These are phyloP conservation scores for Aspergillus neotritici DNA, from an alignment of 2,329 filamentous ascomycete species.

Conservation along the genomic window DNA sequence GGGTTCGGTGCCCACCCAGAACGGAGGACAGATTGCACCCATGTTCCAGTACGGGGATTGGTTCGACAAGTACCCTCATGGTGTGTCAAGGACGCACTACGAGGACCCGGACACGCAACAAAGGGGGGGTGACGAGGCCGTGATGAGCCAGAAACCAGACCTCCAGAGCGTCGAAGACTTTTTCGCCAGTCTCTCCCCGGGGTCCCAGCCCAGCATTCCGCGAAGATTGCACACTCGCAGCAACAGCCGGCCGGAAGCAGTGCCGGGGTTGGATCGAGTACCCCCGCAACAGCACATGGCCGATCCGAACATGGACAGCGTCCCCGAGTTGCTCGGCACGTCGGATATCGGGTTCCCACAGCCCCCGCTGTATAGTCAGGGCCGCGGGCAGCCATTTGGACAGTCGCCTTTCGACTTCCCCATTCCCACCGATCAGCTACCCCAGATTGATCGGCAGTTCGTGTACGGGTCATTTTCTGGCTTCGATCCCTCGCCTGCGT, in stretches of 20 bases:
- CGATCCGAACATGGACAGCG: constrained; percentile 25
- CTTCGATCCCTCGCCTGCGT: constrained; percentile 39
- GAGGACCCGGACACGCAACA: constrained; percentile 66
- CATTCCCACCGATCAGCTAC: constrained; percentile 45
- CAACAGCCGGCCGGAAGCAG: constrained; percentile 22
- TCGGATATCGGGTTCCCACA: constrained; percentile 34
- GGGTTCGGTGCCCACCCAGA: constrained; percentile 46
- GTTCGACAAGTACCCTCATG: constrained; percentile 92
- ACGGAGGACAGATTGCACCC: constrained; percentile 44
- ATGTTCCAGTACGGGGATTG: constrained; percentile 97
- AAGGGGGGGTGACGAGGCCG: constrained; percentile 79
- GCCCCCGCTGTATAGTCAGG: constrained; percentile 28
- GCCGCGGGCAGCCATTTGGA: constrained; percentile 22
- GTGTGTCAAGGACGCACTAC: constrained; percentile 77
- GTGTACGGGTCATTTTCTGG: constrained; percentile 67
- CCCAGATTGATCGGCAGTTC: constrained; percentile 69
- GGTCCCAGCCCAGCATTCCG: constrained; percentile 42
- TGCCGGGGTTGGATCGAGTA: constrained; percentile 22
- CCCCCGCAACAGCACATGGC: constrained; percentile 24
- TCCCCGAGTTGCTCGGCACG: constrained; percentile 24
- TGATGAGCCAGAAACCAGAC: constrained; percentile 80
- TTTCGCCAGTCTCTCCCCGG: constrained; percentile 72
- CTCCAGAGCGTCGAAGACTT: constrained; percentile 94
- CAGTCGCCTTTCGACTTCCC: constrained; percentile 35
- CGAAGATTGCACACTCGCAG: constrained; percentile 37